Percentiles rank a stretch among this genome's conserved stretches.
phyloP scores from a whole-genome alignment of 2,329 filamentous ascomycete species.

The Talaromyces sp. region DNA sequence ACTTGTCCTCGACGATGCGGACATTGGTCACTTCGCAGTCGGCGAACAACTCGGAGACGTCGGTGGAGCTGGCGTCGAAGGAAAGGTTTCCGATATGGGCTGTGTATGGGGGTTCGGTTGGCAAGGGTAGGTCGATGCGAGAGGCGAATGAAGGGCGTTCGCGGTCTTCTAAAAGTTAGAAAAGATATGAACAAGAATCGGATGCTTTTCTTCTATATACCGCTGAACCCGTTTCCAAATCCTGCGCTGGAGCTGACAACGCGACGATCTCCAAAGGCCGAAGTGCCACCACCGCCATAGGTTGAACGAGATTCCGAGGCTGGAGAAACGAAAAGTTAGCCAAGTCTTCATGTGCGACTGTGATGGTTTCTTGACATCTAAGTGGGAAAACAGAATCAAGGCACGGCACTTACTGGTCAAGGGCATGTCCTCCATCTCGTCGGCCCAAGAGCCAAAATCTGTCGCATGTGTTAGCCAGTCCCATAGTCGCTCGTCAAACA shows the following conservation, averaged over 20 bases:
- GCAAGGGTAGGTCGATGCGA: slow-evolving; percentile 74
- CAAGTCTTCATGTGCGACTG: neutral
- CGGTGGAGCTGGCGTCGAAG: slow-evolving; percentile 82
- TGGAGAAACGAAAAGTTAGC: slow-evolving; percentile 13
- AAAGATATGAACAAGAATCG: slow-evolving; percentile 9
- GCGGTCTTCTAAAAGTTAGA: slow-evolving; percentile 26
- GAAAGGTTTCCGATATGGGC: slow-evolving; percentile 95
- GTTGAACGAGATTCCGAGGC: slow-evolving; percentile 39
- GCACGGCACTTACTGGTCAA: slow-evolving; percentile 59
- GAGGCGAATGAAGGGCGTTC: slow-evolving; percentile 35
- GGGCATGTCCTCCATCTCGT: slow-evolving; percentile 89
- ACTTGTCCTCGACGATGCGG: slow-evolving; percentile 93
- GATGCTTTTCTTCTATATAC: slow-evolving; percentile 16
- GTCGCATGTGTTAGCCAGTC: slow-evolving; percentile 25
- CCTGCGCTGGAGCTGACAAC: slow-evolving; percentile 38
- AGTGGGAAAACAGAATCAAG: slow-evolving; percentile 1
- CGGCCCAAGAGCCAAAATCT: slow-evolving; percentile 91
- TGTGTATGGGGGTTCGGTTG: slow-evolving; percentile 88
- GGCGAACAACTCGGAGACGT: slow-evolving; percentile 79
- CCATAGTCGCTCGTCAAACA: slow-evolving; percentile 7
- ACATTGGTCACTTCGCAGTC: slow-evolving; percentile 85
- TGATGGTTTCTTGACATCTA: neutral
- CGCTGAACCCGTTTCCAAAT: slow-evolving; percentile 33
- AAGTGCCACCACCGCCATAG: slow-evolving; percentile 24
- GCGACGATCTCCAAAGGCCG: slow-evolving; percentile 41